Base-by-base conservation (phyloP, 352 stramenopile genomes). In the Plasmopara halstedii region DNA sequence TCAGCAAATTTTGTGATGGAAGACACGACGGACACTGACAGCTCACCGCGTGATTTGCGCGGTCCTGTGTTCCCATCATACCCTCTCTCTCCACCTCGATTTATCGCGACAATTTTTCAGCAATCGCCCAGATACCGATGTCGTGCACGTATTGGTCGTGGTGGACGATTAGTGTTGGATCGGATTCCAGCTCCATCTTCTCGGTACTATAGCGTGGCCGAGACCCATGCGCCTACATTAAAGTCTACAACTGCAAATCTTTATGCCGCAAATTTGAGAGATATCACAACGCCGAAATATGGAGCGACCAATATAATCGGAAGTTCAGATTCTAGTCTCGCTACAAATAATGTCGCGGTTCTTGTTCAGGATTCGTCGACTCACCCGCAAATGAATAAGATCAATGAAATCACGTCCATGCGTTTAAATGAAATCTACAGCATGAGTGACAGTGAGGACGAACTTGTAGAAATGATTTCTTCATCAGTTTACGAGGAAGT, bases 391-490 rank as follows among this genome's bases (percentile, higher is more conserved):
- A 44, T 57, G 19, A 38, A 69, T 48, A 85, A 82, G 41, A 57
- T 86, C 33, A 66, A 72, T 9, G 45, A 54, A 18, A 46, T 88
- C 13, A 85, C 76, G 26, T 70, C 66, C 2, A 68, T 66, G 43
- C 67, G 73, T 8, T 35, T 92, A 31, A 64, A 89, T 43, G 75
- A 88, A 46, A 92, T 92, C 29, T 92, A 88, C 54, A 35, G 47
- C 46, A 89, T 92, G 80, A 92, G 80, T 41, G 80, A 92, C 56
- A 89, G 77, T 20, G 80, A 92, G 52, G 80, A 92, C 41, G 80
- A 92, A 46, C 29, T 77, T 1, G 31, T 92, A 14, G 80, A 92
- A 42, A 65, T 65, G 9, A 50, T 87, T 23, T 79, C 66, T 13
- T 67, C 73, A 0, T 66, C 65, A 0, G 70, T 88, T 15, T 75